Evolutionary conservation across 2,329 filamentous ascomycete species (phyloP), one percentile per base, ranked within the genome.

Genomic region (Epicoccum nigrum): DNA sequence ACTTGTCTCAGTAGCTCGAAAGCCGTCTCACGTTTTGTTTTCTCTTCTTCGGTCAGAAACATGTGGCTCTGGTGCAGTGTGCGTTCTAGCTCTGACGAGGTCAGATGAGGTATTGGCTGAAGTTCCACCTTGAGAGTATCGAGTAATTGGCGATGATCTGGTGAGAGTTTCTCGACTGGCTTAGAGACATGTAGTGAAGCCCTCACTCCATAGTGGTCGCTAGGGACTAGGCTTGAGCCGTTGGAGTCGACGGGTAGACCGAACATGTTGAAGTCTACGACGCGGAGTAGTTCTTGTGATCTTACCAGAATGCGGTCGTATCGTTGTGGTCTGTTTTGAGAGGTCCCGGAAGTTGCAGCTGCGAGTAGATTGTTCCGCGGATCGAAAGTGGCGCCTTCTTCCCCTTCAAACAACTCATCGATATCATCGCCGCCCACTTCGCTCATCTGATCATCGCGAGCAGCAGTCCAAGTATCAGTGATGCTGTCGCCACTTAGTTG

Each of bases 301-400:
- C 77, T 81, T 27, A 85, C 68, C 2, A 87, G 69, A 35, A 89
- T 84, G 27, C 86, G 78, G 60, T 88, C 85, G 54, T 88, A 88
- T 39, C 86, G 74, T 62, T 88, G 86, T 2, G 86, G 85, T 16
- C 83, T 76, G 57, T 79, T 79, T 39, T 82, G 77, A 2, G 86
- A 84, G 8, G 83, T 78, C 33, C 82, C 79, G 1, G 81, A 78
- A 3, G 79, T 78, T 9, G 76, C 73, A 1, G 79, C 77, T 3
- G 86, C 85, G 11, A 86, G 74, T 1, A 69, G 65, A 59, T 89
- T 89, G 5, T 71, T 70, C 2, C 71, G 70, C 0, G 85, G 85
- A 60, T 88, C 81, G 63, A 86, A 88, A 0, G 86, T 89, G 3
- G 84, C 83, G 1, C 85, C 86, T 54, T 84, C 77, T 64, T 88